Evolutionary conservation across 768 basidiomycete species (phyloP), one percentile per base, ranked within the genome.

Genomic region (Amanita jacksonii): DNA sequence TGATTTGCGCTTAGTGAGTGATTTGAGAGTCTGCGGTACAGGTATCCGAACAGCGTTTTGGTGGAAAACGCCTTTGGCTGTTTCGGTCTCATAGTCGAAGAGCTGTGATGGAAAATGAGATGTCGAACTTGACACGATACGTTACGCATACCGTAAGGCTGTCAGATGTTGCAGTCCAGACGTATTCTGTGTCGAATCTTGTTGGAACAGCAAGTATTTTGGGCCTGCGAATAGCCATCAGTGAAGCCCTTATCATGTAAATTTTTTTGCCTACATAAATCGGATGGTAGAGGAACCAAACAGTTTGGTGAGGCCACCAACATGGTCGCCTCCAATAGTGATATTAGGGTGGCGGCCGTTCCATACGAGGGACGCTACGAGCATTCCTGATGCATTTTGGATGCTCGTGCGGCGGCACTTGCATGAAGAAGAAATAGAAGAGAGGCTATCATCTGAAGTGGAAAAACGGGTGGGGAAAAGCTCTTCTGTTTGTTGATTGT

Each of bases 151-250:
- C 76, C 16, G 64, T 69, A 8, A 80, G 61, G 19, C 72, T 70
- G 43, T 74, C 62, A 0, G 70, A 59, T n/a, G 73, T 74, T 9
- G 75, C 77, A 34, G 68, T 68, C 78, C 78, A 80, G 28, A 77
- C 62, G 47, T 68, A 75, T 51, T 77, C 72, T 2, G 76, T 68
- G 48, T 79, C 74, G 48, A 79, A 79, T n/a, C 77, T 72, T 6
- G 76, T 76, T 15, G 76, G 76, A 38, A 80, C 66, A 16, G 68
- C 68, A n/a, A 80, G 70, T 22, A 73, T 60, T 52, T 79, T 77
- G n/a, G 69, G 70, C 56, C 77, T 79, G 49, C 12, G 34, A 35
- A 24, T 48, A 34, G 49, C 30, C 38, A 47, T 19, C 6, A 51
- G 28, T 24, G 24, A 23, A 15, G n/a, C n/a, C 16, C 38, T 18